Base-by-base conservation (phyloP, 164 flowering plant genomes). In the Dillenia suffruticosa region DNA sequence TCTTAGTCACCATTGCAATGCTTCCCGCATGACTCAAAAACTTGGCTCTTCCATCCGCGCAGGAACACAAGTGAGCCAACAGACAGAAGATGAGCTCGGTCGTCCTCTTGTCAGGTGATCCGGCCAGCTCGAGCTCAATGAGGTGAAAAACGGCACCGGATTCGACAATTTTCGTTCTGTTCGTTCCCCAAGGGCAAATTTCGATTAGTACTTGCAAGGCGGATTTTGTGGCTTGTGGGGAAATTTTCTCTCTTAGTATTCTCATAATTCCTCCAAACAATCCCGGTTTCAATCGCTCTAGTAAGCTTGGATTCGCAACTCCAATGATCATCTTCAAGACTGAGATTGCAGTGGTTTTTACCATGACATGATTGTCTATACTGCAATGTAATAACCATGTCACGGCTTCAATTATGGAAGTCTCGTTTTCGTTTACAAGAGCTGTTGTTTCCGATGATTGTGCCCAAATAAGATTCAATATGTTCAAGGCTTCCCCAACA, bases 1-100 rank as follows among this genome's bases (percentile, higher is more conserved):
- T 72, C 57, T 76, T 81, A 0, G 83, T 15, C 16, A 81, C 57
- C 70, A 81, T 51, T 3, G 86, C 86, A 5, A 85, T 53, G 17
- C 81, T 77, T 1, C 75, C 85, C 0, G 79, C 82, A 57, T 85
- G 90, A 0, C 44, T 17, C 6, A 83, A 24, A 17, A 85, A 58
- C 73, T 75, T 57, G 0, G 68, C 80, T 15, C 90, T 59, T 6
- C 90, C 90, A 1, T 82, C 90, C 0, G 85, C 87, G 19, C 75
- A 70, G 0, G 71, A 46, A 52, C 90, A 82, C 7, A 82, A 57
- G 10, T 71, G 71, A 16, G 70, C 73, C 70, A 85, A 44, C 0
- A 82, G 50, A 4, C 66, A 47, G 48, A 85, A 65, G 9, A 75
- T 55, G 7, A 79, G 72, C 66, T 85, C 90, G 0, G 78, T 65